Conservation (phyloP, 2,329 filamentous ascomycete genomes). For the Diaporthe citrichinensis region DNA sequence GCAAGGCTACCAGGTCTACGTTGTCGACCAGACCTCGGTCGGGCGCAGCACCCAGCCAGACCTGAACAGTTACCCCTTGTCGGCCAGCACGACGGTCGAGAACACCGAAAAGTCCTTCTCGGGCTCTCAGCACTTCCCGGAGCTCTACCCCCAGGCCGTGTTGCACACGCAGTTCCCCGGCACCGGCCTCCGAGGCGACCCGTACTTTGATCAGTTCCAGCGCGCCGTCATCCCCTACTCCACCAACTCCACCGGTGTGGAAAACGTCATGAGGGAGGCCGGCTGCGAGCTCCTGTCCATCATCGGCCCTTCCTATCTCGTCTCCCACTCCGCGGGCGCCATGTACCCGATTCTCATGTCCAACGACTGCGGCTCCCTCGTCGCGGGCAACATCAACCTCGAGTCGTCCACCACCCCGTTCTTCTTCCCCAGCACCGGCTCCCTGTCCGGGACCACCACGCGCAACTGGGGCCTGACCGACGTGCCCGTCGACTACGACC, state of each 20-base stretch:
- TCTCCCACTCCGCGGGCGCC: conserved; percentile 47
- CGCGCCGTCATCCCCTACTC: conserved; percentile 56
- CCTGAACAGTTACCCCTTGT: conserved; percentile 48
- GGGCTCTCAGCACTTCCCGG: conserved; percentile 45
- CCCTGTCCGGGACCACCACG: conserved; percentile 33
- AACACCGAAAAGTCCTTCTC: conserved; percentile 48
- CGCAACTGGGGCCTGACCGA: conserved; percentile 48
- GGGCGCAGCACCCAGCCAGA: conserved; percentile 51
- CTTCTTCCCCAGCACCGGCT: conserved; percentile 44
- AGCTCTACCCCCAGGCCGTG: conserved; percentile 50
- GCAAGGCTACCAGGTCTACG: conserved; percentile 57
- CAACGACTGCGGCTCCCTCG: conserved; percentile 47
- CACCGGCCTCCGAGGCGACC: conserved; percentile 54
- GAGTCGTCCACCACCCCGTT: conserved; percentile 50
- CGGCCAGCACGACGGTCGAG: conserved; percentile 46
- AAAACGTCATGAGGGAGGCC: conserved; percentile 45
- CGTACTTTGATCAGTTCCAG: conserved; percentile 63
- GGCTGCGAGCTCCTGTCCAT: conserved; percentile 46
- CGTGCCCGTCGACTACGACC: conserved; percentile 49
- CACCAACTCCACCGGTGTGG: conserved; percentile 43
- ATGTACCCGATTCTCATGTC: conserved; percentile 48
- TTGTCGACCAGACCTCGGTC: conserved; percentile 54
- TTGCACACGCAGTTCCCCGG: conserved; percentile 53
- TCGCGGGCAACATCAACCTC: conserved; percentile 51
- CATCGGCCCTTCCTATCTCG: conserved; percentile 48